A percentile compares a stretch with the other conserved stretches of the same genome.
phyloP scores from a whole-genome alignment of 2,329 filamentous ascomycete genomes.

The Colletotrichum sojae region DNA sequence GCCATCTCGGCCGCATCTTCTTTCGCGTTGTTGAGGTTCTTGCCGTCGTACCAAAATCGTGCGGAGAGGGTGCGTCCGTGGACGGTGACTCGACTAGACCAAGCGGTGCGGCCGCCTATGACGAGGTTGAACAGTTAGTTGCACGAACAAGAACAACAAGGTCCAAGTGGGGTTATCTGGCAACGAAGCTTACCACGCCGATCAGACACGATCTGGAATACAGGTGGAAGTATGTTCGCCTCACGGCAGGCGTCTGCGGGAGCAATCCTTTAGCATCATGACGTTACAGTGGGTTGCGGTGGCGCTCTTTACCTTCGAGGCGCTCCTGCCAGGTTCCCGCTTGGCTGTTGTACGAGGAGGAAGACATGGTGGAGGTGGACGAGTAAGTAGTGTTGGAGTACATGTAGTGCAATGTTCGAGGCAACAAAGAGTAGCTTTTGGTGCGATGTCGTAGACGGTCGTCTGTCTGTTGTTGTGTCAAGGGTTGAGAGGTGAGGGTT shows the following conservation, averaged over 20 bases:
- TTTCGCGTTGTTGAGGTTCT: constrained; percentile 87
- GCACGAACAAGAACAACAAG: neutral
- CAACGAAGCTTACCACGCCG: constrained; percentile 72
- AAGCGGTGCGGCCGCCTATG: constrained; percentile 88
- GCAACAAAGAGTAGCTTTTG: constrained; percentile 8
- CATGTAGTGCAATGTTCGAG: constrained; percentile 29
- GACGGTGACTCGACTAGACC: constrained; percentile 86
- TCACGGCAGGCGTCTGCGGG: constrained; percentile 70
- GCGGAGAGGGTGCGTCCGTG: constrained; percentile 76
- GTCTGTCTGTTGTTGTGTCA: neutral
- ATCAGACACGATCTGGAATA: constrained; percentile 81
- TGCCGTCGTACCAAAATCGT: constrained; percentile 92
- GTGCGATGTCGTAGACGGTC: neutral
- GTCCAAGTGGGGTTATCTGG: neutral
- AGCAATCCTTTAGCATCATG: constrained; percentile 34
- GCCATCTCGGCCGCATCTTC: constrained; percentile 94
- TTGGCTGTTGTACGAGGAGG: constrained; percentile 39
- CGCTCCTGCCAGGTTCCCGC: constrained; percentile 66
- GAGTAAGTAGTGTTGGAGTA: constrained; percentile 38
- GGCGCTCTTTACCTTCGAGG: constrained; percentile 63
- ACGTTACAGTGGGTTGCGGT: constrained; percentile 15
- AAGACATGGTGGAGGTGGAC: constrained; percentile 38
- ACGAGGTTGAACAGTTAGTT: constrained; percentile 17
- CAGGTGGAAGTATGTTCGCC: constrained; percentile 66
- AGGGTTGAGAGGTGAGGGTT: neutral